Conservation (phyloP, 1,284 basidiomycete species). For the Heterobasidion parviporum region DNA sequence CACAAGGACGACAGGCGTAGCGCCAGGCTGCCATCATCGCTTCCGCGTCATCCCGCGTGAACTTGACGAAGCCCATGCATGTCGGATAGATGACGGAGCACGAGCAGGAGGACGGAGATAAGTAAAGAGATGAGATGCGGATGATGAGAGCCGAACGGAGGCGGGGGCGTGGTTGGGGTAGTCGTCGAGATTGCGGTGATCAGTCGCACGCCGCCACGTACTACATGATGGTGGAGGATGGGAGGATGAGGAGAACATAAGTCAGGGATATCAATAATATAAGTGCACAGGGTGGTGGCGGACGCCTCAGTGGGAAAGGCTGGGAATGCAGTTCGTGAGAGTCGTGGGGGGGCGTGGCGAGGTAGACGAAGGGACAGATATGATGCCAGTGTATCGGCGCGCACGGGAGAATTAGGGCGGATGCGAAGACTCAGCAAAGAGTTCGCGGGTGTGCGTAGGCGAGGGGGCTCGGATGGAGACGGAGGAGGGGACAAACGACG, state of each 20-base stretch:
- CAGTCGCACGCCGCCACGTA: constrained; percentile 15
- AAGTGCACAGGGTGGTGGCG: constrained; percentile 11
- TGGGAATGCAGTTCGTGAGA: constrained; percentile 4
- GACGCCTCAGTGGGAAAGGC: constrained; percentile 5
- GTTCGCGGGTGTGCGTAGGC: constrained; percentile 53
- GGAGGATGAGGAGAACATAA: constrained; percentile 10
- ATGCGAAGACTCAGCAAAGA: constrained; percentile 69
- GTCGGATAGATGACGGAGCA: too few species aligned
- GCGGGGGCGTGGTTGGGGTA: not conserved
- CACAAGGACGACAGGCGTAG: too few species aligned
- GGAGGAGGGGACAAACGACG: constrained; percentile 30
- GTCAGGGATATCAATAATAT: constrained; percentile 15
- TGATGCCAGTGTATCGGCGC: constrained; percentile 64
- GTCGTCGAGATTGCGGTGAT: constrained; percentile 18
- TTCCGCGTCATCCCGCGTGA: too few species aligned
- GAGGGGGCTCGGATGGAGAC: constrained; percentile 41
- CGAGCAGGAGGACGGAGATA: too few species aligned
- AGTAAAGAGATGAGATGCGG: too few species aligned
- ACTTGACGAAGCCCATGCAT: too few species aligned
- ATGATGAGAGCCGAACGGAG: too few species aligned
- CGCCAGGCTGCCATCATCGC: too few species aligned
- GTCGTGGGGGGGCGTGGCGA: constrained; percentile 11
- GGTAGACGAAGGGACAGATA: constrained; percentile 9
- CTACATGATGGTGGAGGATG: not conserved
- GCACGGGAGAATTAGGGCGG: constrained; percentile 30